Conservation (phyloP, 768 basidiomycete genomes). For the Amanita subjunquillea region DNA sequence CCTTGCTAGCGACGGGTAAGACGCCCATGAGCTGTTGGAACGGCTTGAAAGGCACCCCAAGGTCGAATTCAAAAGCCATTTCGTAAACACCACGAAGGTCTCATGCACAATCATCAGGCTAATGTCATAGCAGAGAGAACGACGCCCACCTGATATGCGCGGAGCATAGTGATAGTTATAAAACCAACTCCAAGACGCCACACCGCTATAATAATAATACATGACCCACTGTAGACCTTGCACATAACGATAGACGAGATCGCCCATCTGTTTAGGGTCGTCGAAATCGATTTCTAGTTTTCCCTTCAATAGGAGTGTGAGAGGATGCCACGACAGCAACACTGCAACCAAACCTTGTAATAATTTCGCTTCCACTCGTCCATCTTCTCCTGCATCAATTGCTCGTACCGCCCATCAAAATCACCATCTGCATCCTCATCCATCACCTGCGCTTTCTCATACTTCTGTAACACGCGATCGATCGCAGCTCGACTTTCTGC, state of each 20-base stretch:
- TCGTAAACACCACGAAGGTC: constrained; percentile 62
- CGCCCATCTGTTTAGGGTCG: constrained; percentile 53
- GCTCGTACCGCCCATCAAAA: constrained; percentile 73
- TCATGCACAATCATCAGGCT: constrained; percentile 11
- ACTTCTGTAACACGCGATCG: constrained; percentile 78
- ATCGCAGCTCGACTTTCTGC: constrained; percentile 67
- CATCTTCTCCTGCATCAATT: constrained; percentile 72
- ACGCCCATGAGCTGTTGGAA: constrained; percentile 99
- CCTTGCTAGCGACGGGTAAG: constrained; percentile 81
- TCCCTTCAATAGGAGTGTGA: constrained; percentile 33
- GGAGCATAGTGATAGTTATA: constrained; percentile 98
- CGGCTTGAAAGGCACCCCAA: constrained; percentile 85
- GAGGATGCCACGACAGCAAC: not conserved
- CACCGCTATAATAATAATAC: constrained; percentile 97
- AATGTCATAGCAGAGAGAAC: not conserved
- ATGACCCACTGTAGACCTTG: constrained; percentile 99
- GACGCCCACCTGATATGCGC: constrained; percentile 74
- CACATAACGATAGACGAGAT: constrained; percentile 71
- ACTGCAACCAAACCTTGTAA: constrained; percentile 54
- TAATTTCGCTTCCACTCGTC: constrained; percentile 86
- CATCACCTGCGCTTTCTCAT: constrained; percentile 71
- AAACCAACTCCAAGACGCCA: constrained; percentile 98
- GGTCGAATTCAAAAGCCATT: constrained; percentile 78
- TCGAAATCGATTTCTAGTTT: constrained; percentile 81
- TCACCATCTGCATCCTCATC: constrained; percentile 63